These are phyloP conservation scores for Termitomyces sp. DNA, from an alignment of 768 basidiomycete genomes.

Conservation along the genomic window DNA sequence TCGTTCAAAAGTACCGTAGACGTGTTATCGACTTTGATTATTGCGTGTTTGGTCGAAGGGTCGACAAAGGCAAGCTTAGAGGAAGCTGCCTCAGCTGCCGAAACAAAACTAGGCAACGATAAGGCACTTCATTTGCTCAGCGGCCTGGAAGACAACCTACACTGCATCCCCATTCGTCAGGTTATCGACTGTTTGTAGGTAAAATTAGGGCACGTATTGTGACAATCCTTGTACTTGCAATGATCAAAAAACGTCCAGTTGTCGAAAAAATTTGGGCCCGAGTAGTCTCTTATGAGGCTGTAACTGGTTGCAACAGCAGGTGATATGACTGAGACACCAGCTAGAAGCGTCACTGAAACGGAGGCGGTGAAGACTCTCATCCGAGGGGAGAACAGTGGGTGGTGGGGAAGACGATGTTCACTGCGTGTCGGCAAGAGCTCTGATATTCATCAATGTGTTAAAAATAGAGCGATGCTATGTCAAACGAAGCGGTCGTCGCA, in stretches of 20 bases:
- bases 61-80: slow-evolving; percentile 60
- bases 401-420: background rate
- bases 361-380: background rate
- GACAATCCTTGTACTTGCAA: slow-evolving; percentile 30
- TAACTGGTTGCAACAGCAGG: slow-evolving; percentile 26
- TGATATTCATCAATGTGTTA: background rate
- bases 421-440: background rate
- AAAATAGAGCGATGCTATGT: background rate
- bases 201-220: background rate
- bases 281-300: slow-evolving; percentile 48
- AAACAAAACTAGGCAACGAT: slow-evolving; percentile 37
- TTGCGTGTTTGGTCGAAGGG: slow-evolving; percentile 57
- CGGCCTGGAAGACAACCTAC: slow-evolving; percentile 23
- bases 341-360: background rate
- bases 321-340: background rate
- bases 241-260: slow-evolving; percentile 61
- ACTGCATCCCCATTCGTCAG: slow-evolving; percentile 61
- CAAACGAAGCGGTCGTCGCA: background rate
- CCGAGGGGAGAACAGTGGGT: background rate
- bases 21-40: slow-evolving; percentile 74
- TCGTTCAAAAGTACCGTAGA: slow-evolving; percentile 43
- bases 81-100: slow-evolving; percentile 37
- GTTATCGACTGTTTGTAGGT: slow-evolving; percentile 47
- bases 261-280: slow-evolving; percentile 60
- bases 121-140: background rate